Evolutionary conservation across 305 asterid species (phyloP), one percentile per base, ranked within the genome.

Genomic region (Coffea humblotiana): DNA sequence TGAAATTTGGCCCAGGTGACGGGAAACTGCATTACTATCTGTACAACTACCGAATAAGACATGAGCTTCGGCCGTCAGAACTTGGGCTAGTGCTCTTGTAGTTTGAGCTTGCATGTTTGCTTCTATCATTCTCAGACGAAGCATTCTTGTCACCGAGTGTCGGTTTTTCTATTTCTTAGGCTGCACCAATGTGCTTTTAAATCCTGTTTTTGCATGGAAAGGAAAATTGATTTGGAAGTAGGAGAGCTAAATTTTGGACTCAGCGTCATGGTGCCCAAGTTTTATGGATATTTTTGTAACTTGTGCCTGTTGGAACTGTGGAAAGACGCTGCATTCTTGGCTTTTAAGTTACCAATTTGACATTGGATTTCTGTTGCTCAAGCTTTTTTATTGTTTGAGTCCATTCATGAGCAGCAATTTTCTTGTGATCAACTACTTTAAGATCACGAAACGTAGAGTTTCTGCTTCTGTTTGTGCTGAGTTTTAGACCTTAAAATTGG

Each of bases 1-100:
- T 82, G 78, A 82, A 82, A 68, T 82, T 82, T 65, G 85, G 81
- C 23, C 85, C 85, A 1, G 85, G 85, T 29, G 85, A 82, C 54
- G 85, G 85, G 16, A 77, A 82, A 69, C 82, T 82, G 69, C 85
- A 82, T 73, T 82, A 82, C 70, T 82, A 82, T 54, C 78, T 82
- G 21, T 82, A 82, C 43, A 82, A 82, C 71, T 82, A 82, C 72
- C 79, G 85, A 21, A 32, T 54, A 37, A 77, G 76, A 27, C 78
- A 21, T 2, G 58, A 67, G 64, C 35, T 82, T 54, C 67, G 72
- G 29, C 56, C 85, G 21, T 82, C 79, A 27, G 85, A 82, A 79
- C 82, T 82, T 73, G 85, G 82, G 64, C 82, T 82, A 58, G 82
- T 82, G 29, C 85, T 82, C 23, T 56, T 82, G 68, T 82, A 78